phyloP scores from a whole-genome alignment of 495 filamentous ascomycete species.

The Neurospora discreta region DNA sequence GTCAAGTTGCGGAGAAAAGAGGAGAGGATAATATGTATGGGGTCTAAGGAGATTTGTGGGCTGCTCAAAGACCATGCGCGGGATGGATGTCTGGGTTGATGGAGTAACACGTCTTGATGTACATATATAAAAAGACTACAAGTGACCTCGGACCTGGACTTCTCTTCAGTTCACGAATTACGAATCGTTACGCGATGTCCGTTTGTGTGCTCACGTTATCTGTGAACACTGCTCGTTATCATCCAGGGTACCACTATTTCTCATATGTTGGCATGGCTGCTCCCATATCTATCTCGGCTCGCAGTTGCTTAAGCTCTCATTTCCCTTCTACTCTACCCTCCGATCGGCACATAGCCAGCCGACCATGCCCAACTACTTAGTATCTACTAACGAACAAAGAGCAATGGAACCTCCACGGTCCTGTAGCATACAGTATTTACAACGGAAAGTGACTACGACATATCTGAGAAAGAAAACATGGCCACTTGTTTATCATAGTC shows the following conservation, averaged over 20 bases:
- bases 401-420: not conserved
- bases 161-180: not conserved
- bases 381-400: not conserved
- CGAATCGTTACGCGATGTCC: not conserved
- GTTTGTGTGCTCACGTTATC: not conserved
- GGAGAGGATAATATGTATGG: not conserved
- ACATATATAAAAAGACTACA: not conserved
- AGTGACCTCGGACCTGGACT: not conserved
- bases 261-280: not conserved
- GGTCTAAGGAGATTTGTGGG: not conserved
- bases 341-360: not conserved
- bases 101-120: not conserved
- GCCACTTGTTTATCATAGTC: not conserved
- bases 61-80: not conserved
- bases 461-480: not conserved
- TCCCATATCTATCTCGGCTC: not conserved
- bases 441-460: not conserved
- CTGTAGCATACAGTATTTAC: not conserved
- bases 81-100: not conserved
- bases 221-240: not conserved
- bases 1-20: not conserved
- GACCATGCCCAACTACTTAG: not conserved
- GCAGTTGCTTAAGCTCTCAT: not conserved
- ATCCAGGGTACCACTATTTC: not conserved
- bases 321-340: not conserved